Evolutionary conservation across 2,329 filamentous ascomycete genomes (phyloP).

Genomic region (Diaporthe citrichinensis): DNA sequence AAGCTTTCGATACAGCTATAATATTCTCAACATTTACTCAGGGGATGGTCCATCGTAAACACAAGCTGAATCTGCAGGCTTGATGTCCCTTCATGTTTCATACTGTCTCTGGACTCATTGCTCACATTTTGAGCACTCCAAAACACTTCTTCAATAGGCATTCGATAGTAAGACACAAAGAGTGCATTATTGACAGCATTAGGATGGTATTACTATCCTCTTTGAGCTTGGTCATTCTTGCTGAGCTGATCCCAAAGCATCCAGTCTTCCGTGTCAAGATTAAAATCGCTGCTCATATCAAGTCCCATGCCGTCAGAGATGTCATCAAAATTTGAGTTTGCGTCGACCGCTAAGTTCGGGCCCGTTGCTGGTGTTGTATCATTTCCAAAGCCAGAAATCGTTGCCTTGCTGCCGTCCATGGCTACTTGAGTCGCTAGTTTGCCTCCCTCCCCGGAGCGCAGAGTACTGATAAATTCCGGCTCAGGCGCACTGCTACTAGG

Average conservation of each 20-base stretch:
- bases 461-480: conserved; percentile 46
- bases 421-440: background rate
- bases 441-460: conserved; percentile 35
- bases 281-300: conserved; percentile 40
- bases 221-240: background rate
- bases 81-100: no score
- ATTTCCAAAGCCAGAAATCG: background rate
- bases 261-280: conserved; percentile 45
- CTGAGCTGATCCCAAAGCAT: conserved; percentile 48
- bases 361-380: no score
- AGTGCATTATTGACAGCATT: background rate
- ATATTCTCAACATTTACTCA: no score
- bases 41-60: no score
- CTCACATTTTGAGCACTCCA: no score
- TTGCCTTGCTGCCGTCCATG: background rate
- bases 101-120: no score
- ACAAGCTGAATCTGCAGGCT: no score
- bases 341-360: background rate
- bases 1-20: no score
- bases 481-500: conserved; percentile 36
- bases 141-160: no score
- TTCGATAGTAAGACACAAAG: no score
- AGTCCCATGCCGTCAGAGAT: background rate
- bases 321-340: background rate
- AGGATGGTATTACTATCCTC: background rate